Conservation (phyloP, 1,139 yeast species). For the Arxiozyma bovina region DNA sequence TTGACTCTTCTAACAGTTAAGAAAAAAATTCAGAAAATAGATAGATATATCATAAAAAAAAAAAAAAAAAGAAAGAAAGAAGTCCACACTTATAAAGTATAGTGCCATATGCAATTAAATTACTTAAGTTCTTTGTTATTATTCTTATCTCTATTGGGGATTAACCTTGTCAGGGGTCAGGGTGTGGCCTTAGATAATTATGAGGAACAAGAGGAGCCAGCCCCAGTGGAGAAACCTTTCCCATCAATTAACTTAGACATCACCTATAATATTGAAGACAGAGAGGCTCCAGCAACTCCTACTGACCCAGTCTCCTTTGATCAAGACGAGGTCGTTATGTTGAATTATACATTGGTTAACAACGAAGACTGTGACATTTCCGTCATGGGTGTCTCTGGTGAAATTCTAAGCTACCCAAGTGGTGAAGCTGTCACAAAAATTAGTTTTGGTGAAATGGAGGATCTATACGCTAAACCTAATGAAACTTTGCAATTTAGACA, state of each 20-base stretch:
- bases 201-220: neutral
- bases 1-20: too few species aligned
- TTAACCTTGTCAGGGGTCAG: neutral
- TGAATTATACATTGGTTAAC: conserved; percentile 50
- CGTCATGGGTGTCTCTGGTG: conserved; percentile 70
- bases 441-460: conserved; percentile 59
- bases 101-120: neutral
- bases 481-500: conserved; percentile 44
- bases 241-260: conserved; percentile 33
- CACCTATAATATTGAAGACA: conserved; percentile 35
- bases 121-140: neutral
- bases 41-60: too few species aligned
- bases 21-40: too few species aligned
- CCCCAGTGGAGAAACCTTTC: neutral
- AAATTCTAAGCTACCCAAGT: conserved; percentile 48
- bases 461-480: conserved; percentile 45
- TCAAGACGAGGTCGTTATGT: conserved; percentile 7
- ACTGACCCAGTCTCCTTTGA: neutral
- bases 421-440: conserved; percentile 50
- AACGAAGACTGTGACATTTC: conserved; percentile 46
- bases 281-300: neutral
- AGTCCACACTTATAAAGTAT: neutral
- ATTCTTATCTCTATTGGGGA: neutral
- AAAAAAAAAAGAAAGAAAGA: too few species aligned
- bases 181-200: neutral